Percentiles rank a stretch among this genome's conserved stretches.
phyloP scores from a whole-genome alignment of 306 rosid genomes.

The Aeschynomene evenia region DNA sequence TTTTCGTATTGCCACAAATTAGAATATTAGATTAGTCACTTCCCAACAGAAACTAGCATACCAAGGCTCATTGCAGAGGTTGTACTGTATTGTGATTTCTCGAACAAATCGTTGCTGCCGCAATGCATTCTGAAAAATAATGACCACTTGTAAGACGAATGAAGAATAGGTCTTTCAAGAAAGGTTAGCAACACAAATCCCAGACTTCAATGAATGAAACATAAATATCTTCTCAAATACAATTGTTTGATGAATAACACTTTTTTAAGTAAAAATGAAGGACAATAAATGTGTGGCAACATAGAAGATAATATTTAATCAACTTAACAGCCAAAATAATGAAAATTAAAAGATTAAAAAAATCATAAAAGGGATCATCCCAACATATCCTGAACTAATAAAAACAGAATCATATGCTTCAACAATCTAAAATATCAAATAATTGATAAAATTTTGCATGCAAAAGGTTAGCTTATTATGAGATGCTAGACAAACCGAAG shows the following conservation, averaged over 20 bases:
- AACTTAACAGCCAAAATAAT: background rate
- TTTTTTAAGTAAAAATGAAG: background rate
- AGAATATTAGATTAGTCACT: constrained; percentile 2
- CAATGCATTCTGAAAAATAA: constrained; percentile 78
- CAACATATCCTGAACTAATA: background rate
- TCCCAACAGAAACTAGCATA: constrained; percentile 34
- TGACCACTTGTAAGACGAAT: constrained; percentile 26
- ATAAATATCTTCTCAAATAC: constrained; percentile 6
- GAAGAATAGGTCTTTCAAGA: background rate
- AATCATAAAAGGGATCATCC: background rate
- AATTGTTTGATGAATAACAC: background rate
- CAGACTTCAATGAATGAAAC: background rate
- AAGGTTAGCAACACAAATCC: constrained; percentile 16
- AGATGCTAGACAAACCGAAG: constrained; percentile 68
- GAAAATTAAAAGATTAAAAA: background rate
- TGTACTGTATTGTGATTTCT: constrained; percentile 97
- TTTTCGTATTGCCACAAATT: background rate
- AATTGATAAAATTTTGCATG: too few relatives aligned
- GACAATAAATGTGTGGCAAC: background rate
- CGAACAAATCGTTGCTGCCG: constrained; percentile 91
- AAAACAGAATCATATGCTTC: constrained; percentile 13
- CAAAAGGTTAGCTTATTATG: constrained; percentile 15
- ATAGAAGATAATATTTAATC: background rate
- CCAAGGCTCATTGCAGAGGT: constrained; percentile 99
- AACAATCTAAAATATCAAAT: constrained; percentile 6